Conservation (phyloP, 208 protist genomes). For the Herpetomonas tarakana region DNA sequence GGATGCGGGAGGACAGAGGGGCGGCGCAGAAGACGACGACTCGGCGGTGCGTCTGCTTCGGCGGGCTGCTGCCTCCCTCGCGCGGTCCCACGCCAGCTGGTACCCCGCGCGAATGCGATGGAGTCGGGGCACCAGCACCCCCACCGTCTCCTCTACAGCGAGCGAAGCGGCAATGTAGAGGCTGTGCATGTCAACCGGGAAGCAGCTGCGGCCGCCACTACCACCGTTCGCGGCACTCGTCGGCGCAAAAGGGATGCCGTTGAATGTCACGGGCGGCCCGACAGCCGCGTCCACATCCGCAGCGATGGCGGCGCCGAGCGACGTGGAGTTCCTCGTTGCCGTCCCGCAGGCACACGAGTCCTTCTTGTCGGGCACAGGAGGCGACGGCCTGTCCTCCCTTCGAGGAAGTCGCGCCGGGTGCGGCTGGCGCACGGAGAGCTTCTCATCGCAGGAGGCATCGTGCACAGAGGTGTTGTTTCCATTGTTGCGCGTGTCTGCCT, state of each 20-base stretch:
- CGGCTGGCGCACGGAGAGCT: too few species aligned
- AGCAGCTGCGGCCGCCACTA: constrained; percentile 17
- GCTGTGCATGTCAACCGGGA: constrained; percentile 63
- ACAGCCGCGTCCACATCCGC: neutral
- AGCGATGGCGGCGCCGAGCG: neutral
- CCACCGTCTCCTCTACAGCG: constrained; percentile 49
- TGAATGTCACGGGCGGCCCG: constrained; percentile 14
- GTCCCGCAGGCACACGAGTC: too few species aligned
- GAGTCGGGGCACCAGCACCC: constrained; percentile 29
- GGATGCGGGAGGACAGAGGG: neutral
- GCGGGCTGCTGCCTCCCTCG: constrained; percentile 2
- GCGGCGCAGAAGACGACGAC: too few species aligned
- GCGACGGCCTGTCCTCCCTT: too few species aligned
- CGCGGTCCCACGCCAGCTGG: constrained; percentile 13
- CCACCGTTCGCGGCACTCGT: constrained; percentile 13
- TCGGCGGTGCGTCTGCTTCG: too few species aligned
- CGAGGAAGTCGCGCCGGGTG: too few species aligned
- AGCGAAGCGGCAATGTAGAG: constrained; percentile 59
- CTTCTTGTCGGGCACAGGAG: too few species aligned
- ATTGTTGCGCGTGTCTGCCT: too few species aligned
- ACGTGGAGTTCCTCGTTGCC: too few species aligned
- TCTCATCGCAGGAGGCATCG: too few species aligned
- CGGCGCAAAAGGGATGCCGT: constrained; percentile 18
- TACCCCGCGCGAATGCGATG: constrained; percentile 27
- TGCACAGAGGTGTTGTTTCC: too few species aligned